Conservation (phyloP, 2,329 filamentous ascomycete species). For the Colletotrichum paranaense region DNA sequence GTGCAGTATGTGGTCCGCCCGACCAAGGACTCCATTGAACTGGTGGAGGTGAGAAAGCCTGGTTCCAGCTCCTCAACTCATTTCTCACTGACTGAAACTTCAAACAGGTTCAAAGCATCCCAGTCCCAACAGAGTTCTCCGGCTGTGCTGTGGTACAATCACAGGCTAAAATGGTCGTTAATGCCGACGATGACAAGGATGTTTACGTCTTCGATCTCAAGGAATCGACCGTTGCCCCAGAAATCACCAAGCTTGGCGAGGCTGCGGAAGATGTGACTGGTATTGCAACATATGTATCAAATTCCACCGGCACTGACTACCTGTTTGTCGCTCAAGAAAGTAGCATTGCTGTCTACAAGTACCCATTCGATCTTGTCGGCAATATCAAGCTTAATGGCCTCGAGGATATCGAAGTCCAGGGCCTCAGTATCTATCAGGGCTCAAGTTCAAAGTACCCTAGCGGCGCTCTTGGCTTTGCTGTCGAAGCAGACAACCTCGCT, state of each 20-base stretch:
- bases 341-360: conserved; percentile 51
- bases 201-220: conserved; percentile 52
- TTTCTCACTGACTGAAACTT: conserved; percentile 1
- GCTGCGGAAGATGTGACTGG: conserved; percentile 52
- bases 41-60: conserved; percentile 47
- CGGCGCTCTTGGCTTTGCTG: conserved; percentile 53
- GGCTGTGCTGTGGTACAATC: conserved; percentile 53
- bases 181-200: conserved; percentile 48
- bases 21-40: conserved; percentile 42
- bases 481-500: conserved; percentile 51
- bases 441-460: conserved; percentile 47
- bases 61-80: neutral
- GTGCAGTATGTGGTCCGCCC: conserved; percentile 51
- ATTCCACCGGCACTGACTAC: conserved; percentile 46
- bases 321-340: conserved; percentile 53
- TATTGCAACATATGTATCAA: conserved; percentile 52
- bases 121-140: conserved; percentile 52
- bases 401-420: conserved; percentile 55
- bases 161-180: conserved; percentile 52
- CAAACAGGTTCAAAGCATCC: conserved; percentile 54
- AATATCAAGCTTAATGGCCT: conserved; percentile 49
- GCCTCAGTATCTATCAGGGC: conserved; percentile 54
- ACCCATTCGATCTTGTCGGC: conserved; percentile 48
- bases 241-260: conserved; percentile 49
- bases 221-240: conserved; percentile 51